phyloP scores from a whole-genome alignment of 768 basidiomycete genomes.

The Hydnomerulius pinastri region DNA sequence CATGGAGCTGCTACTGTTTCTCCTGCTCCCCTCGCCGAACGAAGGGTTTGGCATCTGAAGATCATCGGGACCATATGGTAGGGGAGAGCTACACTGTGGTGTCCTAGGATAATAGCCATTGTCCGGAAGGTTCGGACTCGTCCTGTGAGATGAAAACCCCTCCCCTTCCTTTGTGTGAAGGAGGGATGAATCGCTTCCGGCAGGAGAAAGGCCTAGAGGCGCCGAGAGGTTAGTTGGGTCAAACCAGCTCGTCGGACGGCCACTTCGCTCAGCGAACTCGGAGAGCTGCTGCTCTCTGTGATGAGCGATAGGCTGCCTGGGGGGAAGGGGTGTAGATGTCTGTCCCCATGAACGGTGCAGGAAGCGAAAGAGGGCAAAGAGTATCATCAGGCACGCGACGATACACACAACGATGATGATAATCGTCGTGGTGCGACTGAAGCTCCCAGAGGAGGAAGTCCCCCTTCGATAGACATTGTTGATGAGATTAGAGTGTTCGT shows the following conservation, averaged over 20 bases:
- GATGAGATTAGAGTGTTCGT: neutral
- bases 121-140: constrained; percentile 16
- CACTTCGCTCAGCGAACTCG: constrained; percentile 36
- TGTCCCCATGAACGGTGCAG: constrained; percentile 36
- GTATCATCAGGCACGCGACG: constrained; percentile 41
- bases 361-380: constrained; percentile 40
- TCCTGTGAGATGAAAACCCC: constrained; percentile 11
- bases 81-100: constrained; percentile 12
- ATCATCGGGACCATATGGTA: neutral
- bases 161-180: constrained; percentile 21
- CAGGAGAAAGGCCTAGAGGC: constrained; percentile 19
- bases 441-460: neutral
- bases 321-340: constrained; percentile 54
- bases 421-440: constrained; percentile 33
- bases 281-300: constrained; percentile 54
- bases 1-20: constrained; percentile 9
- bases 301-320: constrained; percentile 64
- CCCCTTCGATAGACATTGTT: neutral
- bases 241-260: constrained; percentile 22
- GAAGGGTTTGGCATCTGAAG: constrained; percentile 1
- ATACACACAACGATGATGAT: constrained; percentile 52
- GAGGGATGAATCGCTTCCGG: constrained; percentile 38
- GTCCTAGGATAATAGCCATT: constrained; percentile 3
- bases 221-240: constrained; percentile 23
- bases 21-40: neutral